Evolutionary conservation across 257 asterid species (phyloP).

Genomic region (Ophiorrhiza pumila): DNA sequence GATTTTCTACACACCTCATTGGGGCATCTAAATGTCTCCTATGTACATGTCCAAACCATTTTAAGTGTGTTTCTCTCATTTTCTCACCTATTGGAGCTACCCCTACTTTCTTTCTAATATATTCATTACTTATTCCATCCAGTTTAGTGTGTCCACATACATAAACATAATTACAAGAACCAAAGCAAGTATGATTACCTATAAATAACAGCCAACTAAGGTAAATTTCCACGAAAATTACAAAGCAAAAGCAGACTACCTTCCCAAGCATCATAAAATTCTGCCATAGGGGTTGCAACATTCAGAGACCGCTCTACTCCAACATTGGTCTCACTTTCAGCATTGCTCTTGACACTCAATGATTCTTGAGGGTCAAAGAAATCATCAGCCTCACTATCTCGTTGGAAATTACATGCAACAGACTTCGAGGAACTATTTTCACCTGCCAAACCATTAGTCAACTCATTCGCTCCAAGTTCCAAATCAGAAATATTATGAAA

Average conservation of each 20-base stretch:
- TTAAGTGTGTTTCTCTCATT: too few relatives aligned
- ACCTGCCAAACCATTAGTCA: conserved; percentile 27
- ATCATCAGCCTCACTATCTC: conserved; percentile 49
- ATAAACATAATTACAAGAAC: not conserved
- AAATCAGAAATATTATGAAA: conserved; percentile 25
- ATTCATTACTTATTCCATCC: too few relatives aligned
- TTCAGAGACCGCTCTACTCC: conserved; percentile 42
- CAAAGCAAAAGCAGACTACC: conserved; percentile 43
- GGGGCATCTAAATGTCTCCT: too few relatives aligned
- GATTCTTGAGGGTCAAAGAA: conserved; percentile 59
- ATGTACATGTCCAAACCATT: too few relatives aligned
- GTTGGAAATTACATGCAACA: conserved; percentile 38
- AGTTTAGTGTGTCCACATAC: too few relatives aligned
- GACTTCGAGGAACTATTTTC: conserved; percentile 34
- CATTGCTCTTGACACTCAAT: conserved; percentile 51
- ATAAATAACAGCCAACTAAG: not conserved
- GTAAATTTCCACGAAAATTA: not conserved
- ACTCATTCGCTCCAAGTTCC: conserved; percentile 22
- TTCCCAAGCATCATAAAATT: conserved; percentile 99
- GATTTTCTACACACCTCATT: too few relatives aligned
- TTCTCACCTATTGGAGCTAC: too few relatives aligned
- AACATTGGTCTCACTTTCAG: conserved; percentile 54
- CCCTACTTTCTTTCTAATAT: too few relatives aligned
- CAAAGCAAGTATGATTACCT: not conserved
- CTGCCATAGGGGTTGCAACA: conserved; percentile 52